Base-by-base conservation (phyloP, 495 filamentous ascomycete species). In the Penicillium salamii region DNA sequence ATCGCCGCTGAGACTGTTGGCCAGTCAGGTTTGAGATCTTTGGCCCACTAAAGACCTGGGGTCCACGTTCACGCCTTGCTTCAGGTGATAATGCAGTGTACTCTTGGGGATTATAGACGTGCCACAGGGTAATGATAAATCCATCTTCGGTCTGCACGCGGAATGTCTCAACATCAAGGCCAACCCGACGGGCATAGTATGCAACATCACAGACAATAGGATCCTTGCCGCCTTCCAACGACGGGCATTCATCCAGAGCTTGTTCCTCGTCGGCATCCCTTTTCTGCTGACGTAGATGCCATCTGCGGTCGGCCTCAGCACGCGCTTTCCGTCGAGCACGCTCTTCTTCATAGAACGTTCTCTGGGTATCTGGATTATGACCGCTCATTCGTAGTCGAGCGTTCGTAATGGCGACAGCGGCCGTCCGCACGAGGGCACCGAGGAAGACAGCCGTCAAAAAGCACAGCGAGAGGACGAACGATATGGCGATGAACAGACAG, bases 141-240 rank as follows among this genome's bases (percentile, higher is more conserved):
- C 92, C 93, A 59, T 97, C 92, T 66, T 97, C 92, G 0, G 93
- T 97, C 66, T 96, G 83, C 0, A 97, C 90, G 29, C 87, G 74
- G 59, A 87, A 90, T 17, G 78, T 79, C 59, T 97, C 93, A 14
- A 89, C 81, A 49, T 96, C 90, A 5, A 97, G 77, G 6, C 92
- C 93, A 1, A 96, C 92, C 13, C 91, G 72, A 29, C 89, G 76
- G 0, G 92, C 92, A 63, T 97, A 97, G 61, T 97, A 95, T 5
- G 79, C 78, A 8, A 91, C 81, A 64, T 96, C 87, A 59, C 85
- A 88, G 7, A 89, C 62, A 3, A 97, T 61, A 3, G 78, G 82
- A 61, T 97, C 92, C 31, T 80, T 79, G 0, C 90, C 90, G 11
- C 89, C 90, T 70, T 93, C 89, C 20, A 82, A 79, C 0, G 89